phyloP scores from a whole-genome alignment of 148 eudicot genomes.

The Rhododendron simsii region DNA sequence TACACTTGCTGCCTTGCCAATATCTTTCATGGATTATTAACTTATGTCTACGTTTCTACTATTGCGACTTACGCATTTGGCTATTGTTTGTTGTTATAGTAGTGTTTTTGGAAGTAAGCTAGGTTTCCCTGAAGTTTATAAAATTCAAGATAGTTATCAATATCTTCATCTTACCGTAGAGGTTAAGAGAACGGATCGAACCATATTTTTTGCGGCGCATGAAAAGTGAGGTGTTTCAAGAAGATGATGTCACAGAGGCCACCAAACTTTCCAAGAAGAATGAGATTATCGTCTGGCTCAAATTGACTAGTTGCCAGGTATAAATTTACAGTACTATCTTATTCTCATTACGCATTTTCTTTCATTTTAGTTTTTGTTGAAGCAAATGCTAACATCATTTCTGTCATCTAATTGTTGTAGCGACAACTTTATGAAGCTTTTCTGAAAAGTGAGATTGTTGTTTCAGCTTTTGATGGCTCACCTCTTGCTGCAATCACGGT shows the following conservation, averaged over 20 bases:
- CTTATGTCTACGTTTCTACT: not conserved
- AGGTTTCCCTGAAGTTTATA: not conserved
- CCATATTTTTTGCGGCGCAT: conserved; percentile 92
- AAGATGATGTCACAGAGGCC: conserved; percentile 31
- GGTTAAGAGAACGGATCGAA: conserved; percentile 77
- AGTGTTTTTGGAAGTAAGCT: not conserved
- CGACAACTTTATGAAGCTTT: conserved; percentile 92
- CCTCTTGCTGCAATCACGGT: conserved; percentile 99
- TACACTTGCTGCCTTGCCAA: not conserved
- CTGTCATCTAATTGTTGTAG: conserved; percentile 33
- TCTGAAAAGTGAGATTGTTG: conserved; percentile 87
- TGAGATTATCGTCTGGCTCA: conserved; percentile 91
- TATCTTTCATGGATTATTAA: not conserved
- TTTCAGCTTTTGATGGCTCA: conserved; percentile 98
- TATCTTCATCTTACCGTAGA: conserved; percentile 30
- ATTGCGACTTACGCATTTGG: not conserved
- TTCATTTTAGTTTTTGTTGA: not conserved
- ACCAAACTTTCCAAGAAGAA: conserved; percentile 76
- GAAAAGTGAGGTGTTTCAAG: conserved; percentile 83
- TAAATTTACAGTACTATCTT: not conserved
- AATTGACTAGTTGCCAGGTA: conserved; percentile 81
- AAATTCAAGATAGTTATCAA: not conserved
- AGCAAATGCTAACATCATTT: conserved; percentile 8
- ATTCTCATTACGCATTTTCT: not conserved
- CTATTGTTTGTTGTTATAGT: not conserved